These are phyloP conservation scores for Vicia sativa DNA, from an alignment of 306 rosid genomes.

Conservation along the genomic window DNA sequence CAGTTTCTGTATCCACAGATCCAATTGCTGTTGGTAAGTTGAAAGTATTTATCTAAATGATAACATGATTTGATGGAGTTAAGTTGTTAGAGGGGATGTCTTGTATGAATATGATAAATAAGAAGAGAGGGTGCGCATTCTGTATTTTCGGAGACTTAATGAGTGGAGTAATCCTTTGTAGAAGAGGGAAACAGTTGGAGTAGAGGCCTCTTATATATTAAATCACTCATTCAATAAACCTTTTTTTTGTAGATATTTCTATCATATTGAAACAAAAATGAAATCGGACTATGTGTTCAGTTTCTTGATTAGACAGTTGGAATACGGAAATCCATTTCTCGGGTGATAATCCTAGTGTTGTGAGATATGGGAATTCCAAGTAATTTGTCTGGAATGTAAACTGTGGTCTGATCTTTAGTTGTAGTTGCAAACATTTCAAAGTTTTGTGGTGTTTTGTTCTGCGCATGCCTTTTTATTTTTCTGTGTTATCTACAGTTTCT, in stretches of 20 bases:
- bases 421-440: slow-evolving; percentile 8
- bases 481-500: too few relatives aligned
- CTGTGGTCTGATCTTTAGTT: slow-evolving; percentile 3
- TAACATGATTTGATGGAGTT: neutral
- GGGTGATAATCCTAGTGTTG: slow-evolving; percentile 15
- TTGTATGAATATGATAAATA: too few relatives aligned
- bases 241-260: neutral
- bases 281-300: neutral
- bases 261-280: neutral
- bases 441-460: neutral
- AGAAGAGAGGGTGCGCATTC: neutral
- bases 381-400: neutral
- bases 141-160: neutral
- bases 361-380: slow-evolving; percentile 8
- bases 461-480: neutral
- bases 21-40: slow-evolving; percentile 91
- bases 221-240: neutral
- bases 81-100: neutral
- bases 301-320: neutral
- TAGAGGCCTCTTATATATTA: neutral
- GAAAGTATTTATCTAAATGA: slow-evolving; percentile 11
- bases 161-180: neutral
- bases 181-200: slow-evolving; percentile 9
- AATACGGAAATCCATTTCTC: neutral
- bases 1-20: slow-evolving; percentile 92